Percentiles rank a stretch among this genome's conserved stretches.
phyloP scores from a whole-genome alignment of 2,329 filamentous ascomycete species.

The Pseudonectria buxi region DNA sequence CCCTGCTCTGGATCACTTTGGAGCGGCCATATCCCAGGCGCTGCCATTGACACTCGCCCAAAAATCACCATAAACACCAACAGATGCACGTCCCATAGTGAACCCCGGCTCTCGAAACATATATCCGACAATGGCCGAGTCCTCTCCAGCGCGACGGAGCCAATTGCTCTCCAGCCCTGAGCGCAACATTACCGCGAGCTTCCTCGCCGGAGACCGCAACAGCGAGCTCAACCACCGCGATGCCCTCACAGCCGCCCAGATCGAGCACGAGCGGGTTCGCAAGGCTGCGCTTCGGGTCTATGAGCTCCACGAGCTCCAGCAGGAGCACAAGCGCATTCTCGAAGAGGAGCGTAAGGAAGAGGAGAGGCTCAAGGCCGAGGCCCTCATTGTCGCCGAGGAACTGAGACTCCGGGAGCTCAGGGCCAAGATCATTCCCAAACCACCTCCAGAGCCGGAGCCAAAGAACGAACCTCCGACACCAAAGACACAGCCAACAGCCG shows the following conservation, averaged over 20 bases:
- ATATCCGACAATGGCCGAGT: conserved; percentile 34
- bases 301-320: conserved; percentile 39
- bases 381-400: conserved; percentile 40
- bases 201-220: conserved; percentile 57
- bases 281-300: conserved; percentile 42
- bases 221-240: conserved; percentile 56
- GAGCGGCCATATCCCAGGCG: neutral
- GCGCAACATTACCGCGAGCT: conserved; percentile 45
- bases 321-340: conserved; percentile 37
- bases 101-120: conserved; percentile 4
- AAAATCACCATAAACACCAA: conserved; percentile 4
- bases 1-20: no score
- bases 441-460: conserved; percentile 31
- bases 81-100: conserved; percentile 19
- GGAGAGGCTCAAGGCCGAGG: conserved; percentile 39
- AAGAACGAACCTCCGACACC: conserved; percentile 17
- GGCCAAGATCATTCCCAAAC: conserved; percentile 38
- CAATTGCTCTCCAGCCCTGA: conserved; percentile 37
- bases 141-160: conserved; percentile 34
- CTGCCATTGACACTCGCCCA: neutral
- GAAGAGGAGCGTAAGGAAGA: conserved; percentile 40
- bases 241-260: conserved; percentile 58
- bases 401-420: conserved; percentile 41
- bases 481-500: conserved; percentile 14
- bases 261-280: conserved; percentile 60